These are phyloP conservation scores for Volvox carteri DNA, from an alignment of 163 green algal species.

Conservation along the genomic window DNA sequence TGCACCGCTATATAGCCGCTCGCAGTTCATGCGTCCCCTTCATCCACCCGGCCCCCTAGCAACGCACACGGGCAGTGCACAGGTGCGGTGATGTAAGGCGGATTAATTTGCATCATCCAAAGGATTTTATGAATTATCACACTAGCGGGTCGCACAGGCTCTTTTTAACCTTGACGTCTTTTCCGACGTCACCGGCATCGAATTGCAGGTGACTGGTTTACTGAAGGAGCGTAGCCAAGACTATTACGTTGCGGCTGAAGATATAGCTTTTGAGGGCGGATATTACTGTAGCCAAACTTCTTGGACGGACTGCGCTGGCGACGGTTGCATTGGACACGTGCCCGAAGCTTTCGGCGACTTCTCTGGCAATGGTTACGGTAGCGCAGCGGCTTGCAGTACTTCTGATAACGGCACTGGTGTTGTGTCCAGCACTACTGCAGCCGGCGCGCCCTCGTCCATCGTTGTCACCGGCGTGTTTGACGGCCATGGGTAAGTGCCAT, in stretches of 20 bases:
- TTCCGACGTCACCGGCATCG: background rate
- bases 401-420: background rate
- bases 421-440: background rate
- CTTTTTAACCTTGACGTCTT: background rate
- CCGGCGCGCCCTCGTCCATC: background rate
- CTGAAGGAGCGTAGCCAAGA: constrained; percentile 35
- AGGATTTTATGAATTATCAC: background rate
- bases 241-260: constrained; percentile 21
- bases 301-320: background rate
- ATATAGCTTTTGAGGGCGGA: background rate
- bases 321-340: background rate
- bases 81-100: background rate
- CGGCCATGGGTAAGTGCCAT: constrained; percentile 11
- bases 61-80: constrained; percentile 25
- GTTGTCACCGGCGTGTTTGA: constrained; percentile 43
- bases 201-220: background rate
- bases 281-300: constrained; percentile 15
- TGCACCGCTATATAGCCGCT: background rate
- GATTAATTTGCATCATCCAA: background rate
- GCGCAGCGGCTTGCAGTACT: constrained; percentile 6
- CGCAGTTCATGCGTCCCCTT: background rate
- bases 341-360: background rate
- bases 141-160: background rate
- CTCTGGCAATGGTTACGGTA: background rate
- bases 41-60: background rate